Percentiles rank a stretch among this genome's conserved stretches.
Evolutionary conservation across 306 rosid genomes (phyloP).

Genomic region (Corylus americana): DNA sequence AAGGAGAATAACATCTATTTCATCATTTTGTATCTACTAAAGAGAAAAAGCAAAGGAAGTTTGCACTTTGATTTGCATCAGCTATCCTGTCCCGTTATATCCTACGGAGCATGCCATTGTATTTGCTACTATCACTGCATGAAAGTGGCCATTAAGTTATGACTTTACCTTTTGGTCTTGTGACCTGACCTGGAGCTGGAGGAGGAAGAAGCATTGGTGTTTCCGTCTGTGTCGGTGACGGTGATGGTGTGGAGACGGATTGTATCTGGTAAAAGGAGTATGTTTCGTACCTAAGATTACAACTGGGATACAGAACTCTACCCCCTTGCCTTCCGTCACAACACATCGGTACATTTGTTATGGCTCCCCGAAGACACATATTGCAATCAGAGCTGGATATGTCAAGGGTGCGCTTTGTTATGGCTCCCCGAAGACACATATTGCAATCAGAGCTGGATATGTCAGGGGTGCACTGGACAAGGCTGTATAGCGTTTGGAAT

Average conservation of each 20-base stretch:
- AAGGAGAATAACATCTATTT: too few relatives aligned
- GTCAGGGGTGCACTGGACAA: constrained; percentile 44
- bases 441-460: constrained; percentile 18
- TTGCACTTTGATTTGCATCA: neutral
- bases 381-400: constrained; percentile 19
- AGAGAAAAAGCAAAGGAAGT: too few relatives aligned
- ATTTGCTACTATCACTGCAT: too few relatives aligned
- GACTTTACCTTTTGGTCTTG: neutral
- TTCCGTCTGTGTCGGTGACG: too few relatives aligned
- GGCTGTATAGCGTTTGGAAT: constrained; percentile 6
- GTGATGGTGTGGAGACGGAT: neutral
- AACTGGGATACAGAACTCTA: constrained; percentile 20
- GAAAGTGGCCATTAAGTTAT: too few relatives aligned
- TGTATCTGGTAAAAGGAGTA: constrained; percentile 1
- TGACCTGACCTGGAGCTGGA: neutral
- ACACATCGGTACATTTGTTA: neutral
- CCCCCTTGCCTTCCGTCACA: constrained; percentile 17
- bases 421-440: constrained; percentile 4
- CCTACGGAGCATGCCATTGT: too few relatives aligned
- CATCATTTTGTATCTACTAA: too few relatives aligned
- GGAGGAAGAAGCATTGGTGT: neutral
- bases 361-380: constrained; percentile 8
- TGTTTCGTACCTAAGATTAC: constrained; percentile 17
- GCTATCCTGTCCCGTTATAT: too few relatives aligned
- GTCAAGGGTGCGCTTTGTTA: constrained; percentile 31